A percentile compares a stretch with the other conserved stretches of the same genome.
Evolutionary conservation across 495 filamentous ascomycete genomes (phyloP).

Genomic region (Acidiella bohemica): DNA sequence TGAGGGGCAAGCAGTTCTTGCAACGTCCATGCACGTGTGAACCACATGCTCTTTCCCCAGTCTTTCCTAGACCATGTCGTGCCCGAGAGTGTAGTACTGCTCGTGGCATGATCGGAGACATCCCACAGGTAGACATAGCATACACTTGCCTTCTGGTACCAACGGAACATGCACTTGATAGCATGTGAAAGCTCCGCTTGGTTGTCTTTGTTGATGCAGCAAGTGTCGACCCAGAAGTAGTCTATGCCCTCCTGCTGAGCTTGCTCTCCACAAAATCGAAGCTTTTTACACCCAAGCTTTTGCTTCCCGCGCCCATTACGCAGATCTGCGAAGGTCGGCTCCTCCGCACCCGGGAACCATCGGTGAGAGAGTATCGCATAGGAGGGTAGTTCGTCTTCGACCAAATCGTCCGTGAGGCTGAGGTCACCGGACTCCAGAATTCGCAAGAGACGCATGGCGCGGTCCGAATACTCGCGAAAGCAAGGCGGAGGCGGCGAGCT

Average conservation of each 20-base stretch:
- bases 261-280: conserved; percentile 1
- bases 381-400: no score
- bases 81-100: background rate
- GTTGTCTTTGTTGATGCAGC: no score
- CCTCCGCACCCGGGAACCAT: background rate
- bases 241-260: conserved; percentile 7
- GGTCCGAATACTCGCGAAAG: no score
- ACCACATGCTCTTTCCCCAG: conserved; percentile 7
- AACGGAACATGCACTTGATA: conserved; percentile 17
- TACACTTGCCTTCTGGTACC: conserved; percentile 8
- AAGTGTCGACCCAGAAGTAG: no score
- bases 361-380: conserved; percentile 2
- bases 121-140: conserved; percentile 17
- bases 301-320: background rate
- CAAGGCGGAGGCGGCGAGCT: no score
- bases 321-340: background rate
- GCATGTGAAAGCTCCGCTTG: conserved; percentile 13
- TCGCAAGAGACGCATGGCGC: no score
- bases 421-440: no score
- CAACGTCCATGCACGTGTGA: conserved; percentile 6
- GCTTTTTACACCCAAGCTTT: conserved; percentile 1
- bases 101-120: background rate
- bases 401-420: no score
- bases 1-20: conserved; percentile 12
- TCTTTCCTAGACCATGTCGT: background rate